phyloP scores from a whole-genome alignment of 1,284 basidiomycete genomes.

The Pseudozyma tsukubaensis region DNA sequence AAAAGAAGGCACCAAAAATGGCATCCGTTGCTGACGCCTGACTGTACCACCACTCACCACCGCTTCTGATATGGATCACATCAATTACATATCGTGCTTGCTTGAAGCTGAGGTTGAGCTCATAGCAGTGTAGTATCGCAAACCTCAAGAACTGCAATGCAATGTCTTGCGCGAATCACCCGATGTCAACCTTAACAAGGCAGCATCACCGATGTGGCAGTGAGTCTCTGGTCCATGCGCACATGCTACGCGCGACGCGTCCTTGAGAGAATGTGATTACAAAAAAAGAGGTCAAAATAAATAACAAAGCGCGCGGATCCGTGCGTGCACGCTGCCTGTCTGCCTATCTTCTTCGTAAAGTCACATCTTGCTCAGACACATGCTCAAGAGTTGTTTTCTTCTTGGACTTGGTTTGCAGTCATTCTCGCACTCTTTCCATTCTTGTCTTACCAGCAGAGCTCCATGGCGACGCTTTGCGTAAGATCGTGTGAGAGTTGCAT shows the following conservation, averaged over 20 bases:
- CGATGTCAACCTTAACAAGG: background rate
- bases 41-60: background rate
- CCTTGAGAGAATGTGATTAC: conserved; percentile 7
- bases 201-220: conserved; percentile 8
- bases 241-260: conserved; percentile 42
- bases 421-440: background rate
- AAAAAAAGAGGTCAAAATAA: conserved; percentile 1
- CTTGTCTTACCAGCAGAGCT: background rate
- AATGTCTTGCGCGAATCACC: background rate
- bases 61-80: too few relatives aligned
- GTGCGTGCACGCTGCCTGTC: conserved; percentile 1
- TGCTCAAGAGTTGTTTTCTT: background rate
- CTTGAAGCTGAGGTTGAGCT: too few relatives aligned
- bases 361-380: conserved; percentile 8
- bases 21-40: background rate
- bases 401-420: background rate
- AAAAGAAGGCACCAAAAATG: conserved; percentile 9
- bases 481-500: background rate
- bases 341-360: conserved; percentile 2
- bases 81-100: too few relatives aligned
- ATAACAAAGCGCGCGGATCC: conserved; percentile 8
- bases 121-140: too few relatives aligned
- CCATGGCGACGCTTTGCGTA: too few relatives aligned
- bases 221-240: conserved; percentile 6
- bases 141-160: background rate